Percentiles rank a stretch among this genome's conserved stretches.
phyloP scores from a whole-genome alignment of 441 rosid genomes.

The Populus hybrid region DNA sequence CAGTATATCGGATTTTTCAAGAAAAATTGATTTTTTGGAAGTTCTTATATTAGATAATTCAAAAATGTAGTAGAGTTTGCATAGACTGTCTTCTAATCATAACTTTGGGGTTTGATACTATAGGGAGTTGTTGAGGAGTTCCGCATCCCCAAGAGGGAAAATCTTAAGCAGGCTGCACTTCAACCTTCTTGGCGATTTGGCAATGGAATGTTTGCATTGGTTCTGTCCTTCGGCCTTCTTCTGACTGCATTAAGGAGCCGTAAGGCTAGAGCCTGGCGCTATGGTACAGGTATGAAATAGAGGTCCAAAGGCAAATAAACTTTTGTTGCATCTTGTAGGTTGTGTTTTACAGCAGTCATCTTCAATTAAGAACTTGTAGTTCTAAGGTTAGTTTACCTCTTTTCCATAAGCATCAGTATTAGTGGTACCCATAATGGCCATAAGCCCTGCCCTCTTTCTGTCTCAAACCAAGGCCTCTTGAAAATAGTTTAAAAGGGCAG shows the following conservation, averaged over 20 bases:
- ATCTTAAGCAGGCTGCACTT: conserved; percentile 48
- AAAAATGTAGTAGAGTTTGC: neutral
- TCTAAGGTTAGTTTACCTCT: conserved; percentile 6
- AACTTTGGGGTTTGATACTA: conserved; percentile 20
- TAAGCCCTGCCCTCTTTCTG: neutral
- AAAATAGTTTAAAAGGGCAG: neutral
- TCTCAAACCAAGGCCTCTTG: neutral
- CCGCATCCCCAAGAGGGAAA: conserved; percentile 60
- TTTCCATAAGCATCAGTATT: neutral
- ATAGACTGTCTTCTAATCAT: neutral
- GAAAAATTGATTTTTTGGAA: neutral
- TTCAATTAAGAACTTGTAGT: neutral
- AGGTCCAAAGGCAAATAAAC: neutral
- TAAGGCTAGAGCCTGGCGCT: conserved; percentile 80
- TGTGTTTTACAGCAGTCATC: neutral
- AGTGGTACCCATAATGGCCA: neutral
- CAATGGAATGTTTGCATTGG: conserved; percentile 82
- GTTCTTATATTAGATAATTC: neutral
- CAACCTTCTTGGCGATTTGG: conserved; percentile 73
- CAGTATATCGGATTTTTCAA: neutral
- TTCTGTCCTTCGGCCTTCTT: conserved; percentile 71
- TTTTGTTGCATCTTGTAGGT: neutral
- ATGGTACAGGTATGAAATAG: conserved; percentile 54
- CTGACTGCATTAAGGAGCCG: conserved; percentile 69
- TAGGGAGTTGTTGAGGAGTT: conserved; percentile 82